Evolutionary conservation across 2,329 filamentous ascomycete genomes (phyloP), one percentile per base, ranked within the genome.

Genomic region (Xylariales sp.): DNA sequence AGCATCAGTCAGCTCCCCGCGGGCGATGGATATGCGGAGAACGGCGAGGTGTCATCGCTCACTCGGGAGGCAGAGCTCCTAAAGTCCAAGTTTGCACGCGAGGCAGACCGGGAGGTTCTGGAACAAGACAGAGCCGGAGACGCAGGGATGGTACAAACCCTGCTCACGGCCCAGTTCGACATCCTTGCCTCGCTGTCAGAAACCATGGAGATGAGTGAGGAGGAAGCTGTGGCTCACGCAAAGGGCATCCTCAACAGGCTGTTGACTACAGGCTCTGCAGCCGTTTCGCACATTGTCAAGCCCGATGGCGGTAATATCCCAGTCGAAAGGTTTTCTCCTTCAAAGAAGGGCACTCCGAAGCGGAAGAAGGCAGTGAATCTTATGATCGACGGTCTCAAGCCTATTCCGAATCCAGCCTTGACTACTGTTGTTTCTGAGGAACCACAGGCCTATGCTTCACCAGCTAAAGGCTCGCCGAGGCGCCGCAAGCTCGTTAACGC

Each of bases 141-240:
- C 56, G 78, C 83, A 15, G 79, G 77, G 14, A 78, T 86, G 47
- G 73, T 95, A 53, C 90, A 96, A 61, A 77, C 87, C 34, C 74
- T 98, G 38, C 76, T 97, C 10, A 83, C 85, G 37, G 88, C 91
- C 11, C 91, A 97, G 53, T 95, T 98, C 50, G 90, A 96, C 53
- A 91, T 90, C 3, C 77, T 97, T 43, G 72, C 87, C 5, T 88
- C 89, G 1, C 76, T 98, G 38, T 81, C 84, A 38, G 85, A 88
- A 48, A 87, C 93, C 17, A 77, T 91, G 49, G 71, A 77, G 24
- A 88, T 97, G 81, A 83, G 76, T 41, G 88, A 95, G 57, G 79
- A 84, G 23, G 84, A 94, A 44, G 93, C 91, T 2, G 76, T 96
- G 2, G 70, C 83, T 13, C 82, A 86, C 40, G 93, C 90, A 18